These are phyloP conservation scores for Corylus americana DNA, from an alignment of 306 rosid genomes.

Conservation along the genomic window DNA sequence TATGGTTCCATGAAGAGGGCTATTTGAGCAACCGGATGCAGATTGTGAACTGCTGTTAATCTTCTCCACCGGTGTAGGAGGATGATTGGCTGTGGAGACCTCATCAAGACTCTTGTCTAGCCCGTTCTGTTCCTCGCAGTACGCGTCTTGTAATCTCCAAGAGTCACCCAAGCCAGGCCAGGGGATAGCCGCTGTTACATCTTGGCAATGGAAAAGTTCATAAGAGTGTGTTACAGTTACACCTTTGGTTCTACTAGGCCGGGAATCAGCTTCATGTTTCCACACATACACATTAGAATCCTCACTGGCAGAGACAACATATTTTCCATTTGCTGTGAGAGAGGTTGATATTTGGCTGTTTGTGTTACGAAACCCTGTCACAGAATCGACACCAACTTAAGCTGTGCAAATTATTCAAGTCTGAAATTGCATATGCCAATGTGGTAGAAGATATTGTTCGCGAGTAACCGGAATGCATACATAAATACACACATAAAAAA, in stretches of 20 bases:
- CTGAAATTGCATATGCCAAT: conserved; percentile 22
- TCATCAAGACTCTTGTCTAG: conserved; percentile 56
- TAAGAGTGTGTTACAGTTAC: conserved; percentile 65
- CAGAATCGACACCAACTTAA: conserved; percentile 32
- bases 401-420: conserved; percentile 18
- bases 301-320: conserved; percentile 89
- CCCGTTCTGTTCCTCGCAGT: conserved; percentile 49
- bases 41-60: conserved; percentile 47
- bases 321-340: conserved; percentile 76
- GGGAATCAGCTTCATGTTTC: conserved; percentile 92
- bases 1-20: conserved; percentile 82
- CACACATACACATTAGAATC: conserved; percentile 90
- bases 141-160: conserved; percentile 58
- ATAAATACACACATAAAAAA: background rate
- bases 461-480: background rate
- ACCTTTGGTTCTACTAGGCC: conserved; percentile 82
- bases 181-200: conserved; percentile 83
- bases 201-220: conserved; percentile 93
- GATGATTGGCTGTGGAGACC: conserved; percentile 71
- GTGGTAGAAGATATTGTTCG: conserved; percentile 3
- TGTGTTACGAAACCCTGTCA: conserved; percentile 83
- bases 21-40: conserved; percentile 55
- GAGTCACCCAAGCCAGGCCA: conserved; percentile 88
- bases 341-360: conserved; percentile 85
- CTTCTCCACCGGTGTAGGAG: conserved; percentile 94